Evolutionary conservation across 2,329 filamentous ascomycete species (phyloP), one percentile per base, ranked within the genome.

Genomic region (Pseudofabraea citricarpa): DNA sequence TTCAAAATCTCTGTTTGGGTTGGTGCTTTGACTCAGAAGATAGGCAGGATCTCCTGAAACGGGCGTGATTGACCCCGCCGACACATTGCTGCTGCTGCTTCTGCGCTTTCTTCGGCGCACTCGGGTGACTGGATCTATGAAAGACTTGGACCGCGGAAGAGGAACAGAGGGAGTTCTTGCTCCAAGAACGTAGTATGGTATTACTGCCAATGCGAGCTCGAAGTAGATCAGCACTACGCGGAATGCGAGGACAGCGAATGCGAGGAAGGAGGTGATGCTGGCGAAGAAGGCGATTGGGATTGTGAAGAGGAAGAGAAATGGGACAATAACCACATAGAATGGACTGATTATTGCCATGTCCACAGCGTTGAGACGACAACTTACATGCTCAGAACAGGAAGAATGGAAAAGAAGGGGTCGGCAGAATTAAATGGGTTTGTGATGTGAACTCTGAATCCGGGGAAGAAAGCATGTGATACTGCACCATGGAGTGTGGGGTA

Each of bases 201-300:
- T 57, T 3, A 83, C 66, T 6, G 76, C 77, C 16, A 79, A 61
- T 33, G 70, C 74, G 40, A 86, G 68, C 55, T 85, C 80, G 47
- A 83, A 63, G 56, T 85, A 85, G 44, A 85, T 74, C 40, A 83
- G 57, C 36, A 75, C 65, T 19, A 82, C 73, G 19, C 81, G 74
- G 49, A 83, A 64, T 56, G 78, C 71, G 38, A 87, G 72, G 26
- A 83, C 69, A 27, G 74, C 68, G 50, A 83, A 76, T 29, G 83
- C 79, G 37, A 85, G 53, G 4, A 71, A 72, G 43, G 81, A 80
- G 23, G 83, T 86, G 50, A 85, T 64, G 49, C 72, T 74, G 41
- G 83, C 83, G 43, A 81, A 74, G 39, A 85, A 58, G 52, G 78
- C 72, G 41, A 86, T 70, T 7, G 83, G 82, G 10, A 85, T 64